Evolutionary conservation across 1,284 basidiomycete genomes (phyloP).

Genomic region (Leccinum subfulvum): DNA sequence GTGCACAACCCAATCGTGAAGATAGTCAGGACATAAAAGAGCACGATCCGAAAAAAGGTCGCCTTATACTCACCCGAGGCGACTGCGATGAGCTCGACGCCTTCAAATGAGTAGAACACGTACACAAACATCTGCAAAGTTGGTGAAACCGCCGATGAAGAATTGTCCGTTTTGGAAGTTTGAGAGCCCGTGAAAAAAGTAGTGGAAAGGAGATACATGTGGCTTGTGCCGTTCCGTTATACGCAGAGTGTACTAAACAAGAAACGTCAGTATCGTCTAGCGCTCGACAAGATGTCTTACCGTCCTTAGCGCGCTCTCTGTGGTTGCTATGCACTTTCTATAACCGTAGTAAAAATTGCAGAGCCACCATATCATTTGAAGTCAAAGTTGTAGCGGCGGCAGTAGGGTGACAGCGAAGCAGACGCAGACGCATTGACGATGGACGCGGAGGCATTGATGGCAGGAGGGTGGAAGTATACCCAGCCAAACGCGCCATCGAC

Average conservation of each 20-base stretch:
- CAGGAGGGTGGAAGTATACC: conserved; percentile 42
- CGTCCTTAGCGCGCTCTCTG: background rate
- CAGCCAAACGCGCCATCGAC: conserved; percentile 39
- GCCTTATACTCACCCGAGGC: conserved; percentile 68
- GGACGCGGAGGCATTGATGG: background rate
- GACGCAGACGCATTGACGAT: background rate
- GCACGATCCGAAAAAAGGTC: conserved; percentile 64
- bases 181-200: conserved; percentile 40
- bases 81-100: conserved; percentile 70
- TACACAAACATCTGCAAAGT: conserved; percentile 55
- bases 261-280: background rate
- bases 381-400: background rate
- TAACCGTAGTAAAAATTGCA: background rate
- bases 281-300: background rate
- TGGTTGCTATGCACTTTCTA: background rate
- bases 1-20: conserved; percentile 57
- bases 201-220: background rate
- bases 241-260: background rate
- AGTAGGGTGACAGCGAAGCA: background rate
- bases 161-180: conserved; percentile 53
- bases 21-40: conserved; percentile 62
- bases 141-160: conserved; percentile 52
- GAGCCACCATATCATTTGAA: background rate
- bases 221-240: background rate
- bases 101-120: conserved; percentile 68